A percentile compares a stretch with the other conserved stretches of the same genome.
Evolutionary conservation across 2,329 filamentous ascomycete genomes (phyloP).

Genomic region (Ascocoryne sarcoides): DNA sequence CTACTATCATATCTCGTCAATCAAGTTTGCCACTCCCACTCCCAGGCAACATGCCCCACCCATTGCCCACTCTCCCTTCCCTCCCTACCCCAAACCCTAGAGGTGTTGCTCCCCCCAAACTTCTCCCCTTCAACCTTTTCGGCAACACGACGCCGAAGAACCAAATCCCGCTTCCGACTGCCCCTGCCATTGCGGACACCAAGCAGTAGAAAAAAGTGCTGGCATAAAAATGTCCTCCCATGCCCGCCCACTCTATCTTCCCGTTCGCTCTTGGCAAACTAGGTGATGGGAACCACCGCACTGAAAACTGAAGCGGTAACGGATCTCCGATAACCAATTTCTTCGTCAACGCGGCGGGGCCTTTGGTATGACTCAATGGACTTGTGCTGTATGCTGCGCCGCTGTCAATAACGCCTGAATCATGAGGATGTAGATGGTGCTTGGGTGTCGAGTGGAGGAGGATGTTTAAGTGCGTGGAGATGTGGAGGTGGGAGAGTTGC

Average conservation of each 20-base stretch:
- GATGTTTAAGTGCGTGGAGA: conserved; percentile 84
- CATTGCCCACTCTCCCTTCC: conserved; percentile 19
- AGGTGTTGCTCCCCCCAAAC: conserved; percentile 23
- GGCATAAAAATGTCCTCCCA: conserved; percentile 55
- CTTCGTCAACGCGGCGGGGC: conserved; percentile 44
- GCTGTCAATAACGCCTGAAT: conserved; percentile 75
- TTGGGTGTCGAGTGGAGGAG: conserved; percentile 61
- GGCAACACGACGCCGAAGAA: conserved; percentile 53
- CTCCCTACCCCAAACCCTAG: conserved; percentile 22
- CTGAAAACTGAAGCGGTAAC: conserved; percentile 67
- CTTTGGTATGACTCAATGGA: conserved; percentile 48
- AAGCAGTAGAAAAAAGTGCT: conserved; percentile 56
- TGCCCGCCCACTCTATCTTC: conserved; percentile 54
- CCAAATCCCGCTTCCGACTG: conserved; percentile 46
- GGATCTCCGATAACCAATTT: conserved; percentile 78
- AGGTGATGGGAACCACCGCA: conserved; percentile 79
- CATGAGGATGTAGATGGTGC: conserved; percentile 52
- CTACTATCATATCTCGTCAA: too few relatives aligned
- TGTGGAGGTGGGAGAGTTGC: conserved; percentile 81
- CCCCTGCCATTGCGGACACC: conserved; percentile 49
- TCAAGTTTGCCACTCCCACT: neutral
- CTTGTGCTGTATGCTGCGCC: conserved; percentile 81
- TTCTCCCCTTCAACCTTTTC: conserved; percentile 25
- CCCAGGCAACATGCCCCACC: conserved; percentile 9
- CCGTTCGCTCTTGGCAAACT: conserved; percentile 60